Conservation (phyloP, 2,329 filamentous ascomycete genomes). For the Microsporum canis region DNA sequence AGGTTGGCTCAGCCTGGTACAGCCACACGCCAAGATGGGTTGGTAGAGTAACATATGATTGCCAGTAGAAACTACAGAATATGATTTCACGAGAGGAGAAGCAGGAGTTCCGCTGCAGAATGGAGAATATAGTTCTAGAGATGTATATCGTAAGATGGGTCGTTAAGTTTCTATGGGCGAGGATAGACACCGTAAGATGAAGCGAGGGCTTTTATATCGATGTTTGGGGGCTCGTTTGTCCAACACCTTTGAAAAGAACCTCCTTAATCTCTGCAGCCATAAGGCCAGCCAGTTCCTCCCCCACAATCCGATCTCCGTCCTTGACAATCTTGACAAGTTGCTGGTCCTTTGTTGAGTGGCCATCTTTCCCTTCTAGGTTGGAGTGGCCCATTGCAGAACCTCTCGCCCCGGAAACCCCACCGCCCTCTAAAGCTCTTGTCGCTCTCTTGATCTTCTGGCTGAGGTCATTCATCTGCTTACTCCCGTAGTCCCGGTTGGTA, state of each 20-base stretch:
- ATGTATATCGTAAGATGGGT: background rate
- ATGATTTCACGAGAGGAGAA: background rate
- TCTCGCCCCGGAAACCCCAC: constrained; percentile 9
- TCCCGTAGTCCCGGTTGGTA: constrained; percentile 85
- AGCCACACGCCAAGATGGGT: background rate
- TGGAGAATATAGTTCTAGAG: background rate
- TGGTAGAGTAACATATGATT: background rate
- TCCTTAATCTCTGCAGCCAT: constrained; percentile 42
- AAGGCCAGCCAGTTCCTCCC: constrained; percentile 41
- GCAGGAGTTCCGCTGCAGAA: background rate
- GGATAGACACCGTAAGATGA: background rate
- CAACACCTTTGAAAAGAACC: constrained; percentile 38
- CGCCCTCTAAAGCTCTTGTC: constrained; percentile 32
- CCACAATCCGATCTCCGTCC: constrained; percentile 47
- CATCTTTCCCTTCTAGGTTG: constrained; percentile 4
- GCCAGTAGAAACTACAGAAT: background rate
- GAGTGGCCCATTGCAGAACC: constrained; percentile 15
- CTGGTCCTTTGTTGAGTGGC: constrained; percentile 28
- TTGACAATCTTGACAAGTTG: constrained; percentile 44
- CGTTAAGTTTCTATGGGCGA: background rate
- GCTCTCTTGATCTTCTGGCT: constrained; percentile 68
- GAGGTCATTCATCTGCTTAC: constrained; percentile 82
- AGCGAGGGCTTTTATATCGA: background rate
- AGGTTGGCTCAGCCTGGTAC: background rate
- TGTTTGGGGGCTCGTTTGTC: constrained; percentile 2